Evolutionary conservation across 331 rosid species (phyloP).

Genomic region (Cydonia oblonga): DNA sequence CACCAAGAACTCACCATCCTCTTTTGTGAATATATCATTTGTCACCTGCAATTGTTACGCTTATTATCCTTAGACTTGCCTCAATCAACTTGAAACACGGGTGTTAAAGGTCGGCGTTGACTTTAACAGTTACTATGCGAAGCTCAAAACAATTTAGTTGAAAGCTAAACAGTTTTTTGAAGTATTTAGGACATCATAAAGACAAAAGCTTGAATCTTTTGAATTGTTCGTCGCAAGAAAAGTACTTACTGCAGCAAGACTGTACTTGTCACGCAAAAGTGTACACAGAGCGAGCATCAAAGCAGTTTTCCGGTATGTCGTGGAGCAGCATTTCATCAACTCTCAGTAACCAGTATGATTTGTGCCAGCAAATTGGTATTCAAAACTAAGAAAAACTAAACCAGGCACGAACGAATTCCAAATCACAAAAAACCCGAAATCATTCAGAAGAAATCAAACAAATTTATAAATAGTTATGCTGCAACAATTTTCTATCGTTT

Average conservation of each 20-base stretch:
- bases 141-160: neutral
- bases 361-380: neutral
- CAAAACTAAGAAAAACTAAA: neutral
- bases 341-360: neutral
- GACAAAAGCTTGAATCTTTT: neutral
- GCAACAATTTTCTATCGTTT: neutral
- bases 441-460: neutral
- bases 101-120: neutral
- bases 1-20: conserved; percentile 96
- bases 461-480: neutral
- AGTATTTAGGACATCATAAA: neutral
- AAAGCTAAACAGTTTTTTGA: neutral
- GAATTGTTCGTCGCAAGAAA: too few species aligned
- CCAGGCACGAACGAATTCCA: neutral
- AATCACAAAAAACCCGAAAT: neutral
- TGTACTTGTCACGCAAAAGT: conserved; percentile 62
- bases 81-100: neutral
- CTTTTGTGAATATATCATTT: conserved; percentile 90
- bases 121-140: neutral
- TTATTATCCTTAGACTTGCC: neutral
- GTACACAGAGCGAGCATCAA: conserved; percentile 83
- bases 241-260: conserved; percentile 83
- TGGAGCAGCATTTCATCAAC: conserved; percentile 6
- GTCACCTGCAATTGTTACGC: conserved; percentile 44
- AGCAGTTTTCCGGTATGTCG: conserved; percentile 69